Evolutionary conservation across 2,329 filamentous ascomycete genomes (phyloP), one percentile per base, ranked within the genome.

Genomic region (Metarhizium robertsii): DNA sequence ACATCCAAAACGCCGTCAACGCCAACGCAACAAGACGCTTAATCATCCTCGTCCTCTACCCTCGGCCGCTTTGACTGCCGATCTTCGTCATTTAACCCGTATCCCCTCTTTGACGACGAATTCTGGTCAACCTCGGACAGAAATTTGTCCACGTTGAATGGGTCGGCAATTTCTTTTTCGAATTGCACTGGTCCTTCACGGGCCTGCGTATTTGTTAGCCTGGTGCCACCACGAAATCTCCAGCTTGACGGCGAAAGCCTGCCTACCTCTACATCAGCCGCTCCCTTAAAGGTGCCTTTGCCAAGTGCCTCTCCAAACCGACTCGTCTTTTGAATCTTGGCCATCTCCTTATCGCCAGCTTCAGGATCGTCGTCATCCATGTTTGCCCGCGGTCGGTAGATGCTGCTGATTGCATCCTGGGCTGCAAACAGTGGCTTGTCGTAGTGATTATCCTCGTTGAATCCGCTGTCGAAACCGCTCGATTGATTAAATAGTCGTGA

Each of bases 371-470:
- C 87, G 16, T 90, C 89, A 52, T 86, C 87, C 65, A 86, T 83
- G 55, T 86, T 85, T 29, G 87, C 83, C 25, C 82, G 82, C 1
- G 92, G 90, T 38, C 91, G 82, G 72, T 99, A 99, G 62, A 99
- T 97, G 69, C 86, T 92, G 73, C 84, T 94, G 64, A 96, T 90
- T 8, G 90, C 92, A 67, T 97, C 92, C 68, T 96, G 91, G 14
- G 94, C 92, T 1, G 92, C 92, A 69, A 99, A 99, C 7, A 99
- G 77, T 20, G 94, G 94, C 73, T 97, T 97, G 71, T 97, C 94
- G 74, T 97, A 99, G 0, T 86, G 85, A 67, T 99, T 94, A 70
- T 99, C 94, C 71, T 99, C 94, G 70, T 99, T 99, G 79, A 96
- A 91, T 0, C 92, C 94, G 53, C 85, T 82, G 62, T 91, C 87